Conservation (phyloP, 2,329 filamentous ascomycete species). For the Dactylonectria macrodidyma region DNA sequence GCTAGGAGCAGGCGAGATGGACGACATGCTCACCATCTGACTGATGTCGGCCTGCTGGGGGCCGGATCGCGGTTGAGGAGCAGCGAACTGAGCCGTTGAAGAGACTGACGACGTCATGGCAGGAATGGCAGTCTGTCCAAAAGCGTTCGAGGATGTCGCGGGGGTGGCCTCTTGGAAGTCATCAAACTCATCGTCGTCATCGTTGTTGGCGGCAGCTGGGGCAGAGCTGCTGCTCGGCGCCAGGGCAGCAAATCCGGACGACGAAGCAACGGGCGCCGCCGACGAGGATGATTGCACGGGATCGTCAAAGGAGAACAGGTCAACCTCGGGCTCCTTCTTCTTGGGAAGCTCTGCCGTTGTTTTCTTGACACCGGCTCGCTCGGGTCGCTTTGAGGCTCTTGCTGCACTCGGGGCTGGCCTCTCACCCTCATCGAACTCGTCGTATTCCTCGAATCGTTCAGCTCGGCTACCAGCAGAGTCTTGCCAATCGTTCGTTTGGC, state of each 20-base stretch:
- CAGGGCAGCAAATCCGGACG: conserved; percentile 64
- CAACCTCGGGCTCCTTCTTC: conserved; percentile 89
- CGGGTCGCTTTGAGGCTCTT: conserved; percentile 57
- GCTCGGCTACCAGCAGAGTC: conserved; percentile 67
- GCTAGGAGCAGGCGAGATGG: conserved; percentile 81
- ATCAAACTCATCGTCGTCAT: conserved; percentile 94
- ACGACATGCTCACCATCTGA: conserved; percentile 84
- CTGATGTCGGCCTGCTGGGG: conserved; percentile 85
- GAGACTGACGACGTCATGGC: conserved; percentile 67
- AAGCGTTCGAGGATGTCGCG: conserved; percentile 57
- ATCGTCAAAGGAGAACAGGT: conserved; percentile 95
- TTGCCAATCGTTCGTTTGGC: conserved; percentile 80
- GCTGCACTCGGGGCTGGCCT: conserved; percentile 62
- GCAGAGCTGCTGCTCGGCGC: conserved; percentile 42
- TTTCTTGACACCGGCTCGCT: conserved; percentile 56
- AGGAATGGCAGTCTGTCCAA: conserved; percentile 60
- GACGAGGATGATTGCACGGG: conserved; percentile 67
- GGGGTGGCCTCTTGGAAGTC: conserved; percentile 94
- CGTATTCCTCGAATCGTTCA: conserved; percentile 95
- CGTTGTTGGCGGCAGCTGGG: conserved; percentile 59
- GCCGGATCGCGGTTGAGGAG: conserved; percentile 88
- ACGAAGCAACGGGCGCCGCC: conserved; percentile 61
- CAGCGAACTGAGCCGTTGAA: conserved; percentile 77
- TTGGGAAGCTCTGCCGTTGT: conserved; percentile 78
- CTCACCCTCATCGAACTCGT: conserved; percentile 89